Base-by-base conservation (phyloP, 208 protist genomes). In the Wallacemonas collosoma region DNA sequence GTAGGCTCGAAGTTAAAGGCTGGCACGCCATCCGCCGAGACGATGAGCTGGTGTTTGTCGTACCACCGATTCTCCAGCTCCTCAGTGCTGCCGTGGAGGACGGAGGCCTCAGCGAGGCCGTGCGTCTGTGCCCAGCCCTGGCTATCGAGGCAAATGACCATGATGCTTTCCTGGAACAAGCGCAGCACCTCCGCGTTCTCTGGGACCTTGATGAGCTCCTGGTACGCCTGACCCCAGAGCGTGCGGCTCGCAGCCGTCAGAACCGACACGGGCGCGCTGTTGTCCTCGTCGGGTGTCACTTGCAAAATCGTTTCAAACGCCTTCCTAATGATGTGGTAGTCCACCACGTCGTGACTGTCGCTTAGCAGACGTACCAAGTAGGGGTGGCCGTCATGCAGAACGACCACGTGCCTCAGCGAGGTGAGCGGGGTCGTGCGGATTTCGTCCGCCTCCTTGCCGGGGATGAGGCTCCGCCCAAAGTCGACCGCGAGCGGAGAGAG, bases 61-160 rank as follows among this genome's bases (percentile, higher is more conserved):
- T 94, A 97, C 90, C 93, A 97, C 54, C 93, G 88, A 80, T 97
- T 97, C 77, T 97, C 90, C 50, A 85, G 12, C 74, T 97, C 92
- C 56, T 92, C 81, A 56, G 72, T 69, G 55, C 82, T 76, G 11
- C 92, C 92, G 68, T 94, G 89, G 64, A 97, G 72, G 38, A 83
- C 85, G 11, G 87, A 71, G 9, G 79, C 78, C 61, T 89, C 81
- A 41, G 79, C 81, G 40, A 89, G 67, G 7, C 61, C 75, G 44
- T 75, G 63, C 55, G 87, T 68, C 26, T 54, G 65, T 8, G 72
- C 77, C 89, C 89, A 94, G 45, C 71, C 73, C 41, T 72, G 51
- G 39, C 80, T 87, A 64, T 96, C 91, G 11, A 96, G 79, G 65
- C 91, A 96, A 4, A 96, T 68, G 41, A 96, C 88, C 17, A 96